Evolutionary conservation across 2,329 filamentous ascomycete species (phyloP), one percentile per base, ranked within the genome.

Genomic region (Lachnellula cervina): DNA sequence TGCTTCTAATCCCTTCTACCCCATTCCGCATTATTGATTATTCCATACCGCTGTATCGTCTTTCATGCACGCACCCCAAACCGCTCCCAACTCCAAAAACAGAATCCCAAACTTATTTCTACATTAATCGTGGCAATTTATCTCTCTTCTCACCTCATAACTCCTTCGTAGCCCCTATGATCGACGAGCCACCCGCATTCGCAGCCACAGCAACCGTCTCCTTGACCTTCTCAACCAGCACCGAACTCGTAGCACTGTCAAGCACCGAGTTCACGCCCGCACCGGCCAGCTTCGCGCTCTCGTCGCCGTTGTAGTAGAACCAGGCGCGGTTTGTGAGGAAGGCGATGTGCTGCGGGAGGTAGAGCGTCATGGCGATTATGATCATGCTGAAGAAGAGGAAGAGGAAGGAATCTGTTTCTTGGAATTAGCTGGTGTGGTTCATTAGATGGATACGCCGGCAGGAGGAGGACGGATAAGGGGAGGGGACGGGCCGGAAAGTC

Each of bases 271-370:
- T 55, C 13, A 65, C 56, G 16, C 55, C 58, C 19, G 49, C 56
- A 13, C 47, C 32, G 5, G n/a, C 49, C 5, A 46, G 5, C 45
- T 63, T 66, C 14, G 63, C 76, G 57, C 78, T 79, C 64, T 83
- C 80, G 69, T 96, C 91, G 64, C 94, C 94, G 62, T 87, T 86
- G 72, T 90, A 89, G 79, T 99, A 99, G 79, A 97, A 99, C 83
- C 90, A 96, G 52, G 90, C 86, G 70, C 93, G 88, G 70, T 85
- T 84, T 69, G 87, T 82, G 66, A 99, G 86, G 70, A 90, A 87
- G 67, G 83, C 80, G 67, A 97, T 77, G 76, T 97, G 93, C 68
- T 95, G 88, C 11, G 94, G 94, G 17, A 99, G 89, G 78, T 99
- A 99, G 62, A 97, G 84, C 62, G 89, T 87, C 52, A 86, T 86